Evolutionary conservation across 495 filamentous ascomycete species (phyloP), one percentile per base, ranked within the genome.

Genomic region (Podospora tetraspora): DNA sequence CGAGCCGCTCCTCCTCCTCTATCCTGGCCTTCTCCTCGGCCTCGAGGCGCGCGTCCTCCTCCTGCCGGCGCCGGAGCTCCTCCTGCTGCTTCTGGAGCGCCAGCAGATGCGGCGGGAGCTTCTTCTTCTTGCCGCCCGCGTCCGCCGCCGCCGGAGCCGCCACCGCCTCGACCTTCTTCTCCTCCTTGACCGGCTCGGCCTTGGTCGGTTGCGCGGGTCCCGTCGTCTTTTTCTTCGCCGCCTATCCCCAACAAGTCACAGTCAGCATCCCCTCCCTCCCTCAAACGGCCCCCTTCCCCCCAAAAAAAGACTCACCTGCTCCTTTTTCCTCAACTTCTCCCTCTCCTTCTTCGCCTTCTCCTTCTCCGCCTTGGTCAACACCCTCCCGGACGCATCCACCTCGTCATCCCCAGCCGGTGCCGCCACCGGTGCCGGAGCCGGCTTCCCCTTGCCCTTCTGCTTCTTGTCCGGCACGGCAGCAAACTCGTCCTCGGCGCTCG

Each of bases 321-420:
- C 92, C 89, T 90, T 96, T 83, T 94, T 97, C 68, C 91, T 85
- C 81, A 92, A 90, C 88, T 97, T 97, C 83, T 97, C 94, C 68
- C 90, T 86, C 81, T 97, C 94, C 80, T 94, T 97, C 85, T 92
- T 96, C 76, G 94, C 84, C 82, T 90, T 93, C 80, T 97, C 93
- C 83, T 97, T 97, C 82, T 97, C 92, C 72, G 94, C 94, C 85
- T 97, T 97, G 19, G 89, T 93, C 81, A 97, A 88, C 69, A 97
- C 82, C 63, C 86, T 85, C 63, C 90, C 90, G 32, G 78, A 79
- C 8, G 75, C 82, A 24, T 83, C 91, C 16, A 75, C 80, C 32
- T 87, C 89, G 0, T 87, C 88, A 3, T 82, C 84, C 32, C 84
- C 86, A 0, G 79, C 84, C 25, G 80, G 79, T 23, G 77, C 77